Evolutionary conservation across 352 stramenopile genomes (phyloP).

Genomic region (Phytophthora melonis): DNA sequence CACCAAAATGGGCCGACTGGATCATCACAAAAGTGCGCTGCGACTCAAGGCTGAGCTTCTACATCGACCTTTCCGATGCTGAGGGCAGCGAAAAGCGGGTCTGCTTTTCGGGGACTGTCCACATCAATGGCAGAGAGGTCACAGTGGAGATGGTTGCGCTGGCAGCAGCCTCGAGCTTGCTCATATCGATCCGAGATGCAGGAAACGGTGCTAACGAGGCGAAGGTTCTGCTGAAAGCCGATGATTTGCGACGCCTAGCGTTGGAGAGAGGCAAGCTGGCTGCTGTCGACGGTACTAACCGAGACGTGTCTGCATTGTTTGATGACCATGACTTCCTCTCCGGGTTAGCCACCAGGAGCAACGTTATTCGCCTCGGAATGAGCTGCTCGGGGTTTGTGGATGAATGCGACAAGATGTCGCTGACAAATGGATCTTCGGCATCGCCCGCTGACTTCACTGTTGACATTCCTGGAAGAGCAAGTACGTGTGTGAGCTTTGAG

Average conservation of each 20-base stretch:
- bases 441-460: constrained; percentile 1
- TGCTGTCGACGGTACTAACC: neutral
- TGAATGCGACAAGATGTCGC: constrained; percentile 1
- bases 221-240: constrained; percentile 29
- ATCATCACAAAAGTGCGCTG: constrained; percentile 39
- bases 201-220: neutral
- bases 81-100: constrained; percentile 11
- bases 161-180: constrained; percentile 23
- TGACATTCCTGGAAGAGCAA: constrained; percentile 8
- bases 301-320: constrained; percentile 32
- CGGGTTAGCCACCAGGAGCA: constrained; percentile 38
- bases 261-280: constrained; percentile 14
- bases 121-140: constrained; percentile 17
- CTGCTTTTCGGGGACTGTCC: constrained; percentile 36
- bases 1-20: constrained; percentile 52
- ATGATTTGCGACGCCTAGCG: constrained; percentile 34
- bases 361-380: constrained; percentile 43
- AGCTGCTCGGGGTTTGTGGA: constrained; percentile 12
- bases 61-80: constrained; percentile 38
- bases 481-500: constrained; percentile 7
- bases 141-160: constrained; percentile 37
- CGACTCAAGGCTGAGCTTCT: constrained; percentile 31
- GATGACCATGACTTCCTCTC: constrained; percentile 48
- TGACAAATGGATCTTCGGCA: neutral
- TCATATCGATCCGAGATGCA: constrained; percentile 27